phyloP scores from a whole-genome alignment of 306 rosid genomes.

The Fragaria vesca region DNA sequence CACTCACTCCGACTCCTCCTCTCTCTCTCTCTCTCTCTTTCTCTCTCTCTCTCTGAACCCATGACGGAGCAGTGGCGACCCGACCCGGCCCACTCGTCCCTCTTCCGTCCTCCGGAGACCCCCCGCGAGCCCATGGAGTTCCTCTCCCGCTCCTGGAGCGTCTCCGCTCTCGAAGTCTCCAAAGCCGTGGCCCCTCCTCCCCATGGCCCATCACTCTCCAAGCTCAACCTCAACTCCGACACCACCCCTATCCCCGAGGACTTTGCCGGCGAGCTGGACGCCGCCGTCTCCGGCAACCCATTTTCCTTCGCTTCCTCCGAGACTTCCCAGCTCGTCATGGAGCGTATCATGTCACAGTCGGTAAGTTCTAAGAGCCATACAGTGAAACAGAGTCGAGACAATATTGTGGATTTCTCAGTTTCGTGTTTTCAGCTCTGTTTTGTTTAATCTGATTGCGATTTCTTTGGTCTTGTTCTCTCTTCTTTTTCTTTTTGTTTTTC shows the following conservation, averaged over 20 bases:
- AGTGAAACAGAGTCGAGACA: conserved; percentile 20
- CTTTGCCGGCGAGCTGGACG: conserved; percentile 46
- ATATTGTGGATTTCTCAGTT: conserved; percentile 18
- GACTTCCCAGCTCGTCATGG: conserved; percentile 91
- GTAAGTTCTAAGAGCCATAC: conserved; percentile 39
- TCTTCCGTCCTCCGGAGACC: conserved; percentile 66
- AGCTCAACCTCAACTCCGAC: conserved; percentile 26
- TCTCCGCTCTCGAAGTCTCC: conserved; percentile 74
- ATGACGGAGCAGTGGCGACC: conserved; percentile 47
- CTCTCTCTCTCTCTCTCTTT: conserved; percentile 7
- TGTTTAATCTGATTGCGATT: conserved; percentile 15
- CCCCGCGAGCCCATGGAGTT: conserved; percentile 87
- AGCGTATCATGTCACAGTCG: conserved; percentile 88
- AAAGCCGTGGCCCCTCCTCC: conserved; percentile 72
- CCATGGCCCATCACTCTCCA: conserved; percentile 35
- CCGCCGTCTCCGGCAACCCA: conserved; percentile 65
- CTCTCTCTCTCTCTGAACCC: background rate
- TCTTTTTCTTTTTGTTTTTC: background rate
- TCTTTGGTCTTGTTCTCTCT: background rate
- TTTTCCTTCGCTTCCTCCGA: conserved; percentile 82
- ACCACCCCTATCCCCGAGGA: conserved; percentile 48
- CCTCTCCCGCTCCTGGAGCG: conserved; percentile 90
- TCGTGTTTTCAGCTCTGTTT: background rate
- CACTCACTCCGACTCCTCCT: conserved; percentile 29
- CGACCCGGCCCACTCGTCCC: conserved; percentile 37